Evolutionary conservation across 768 basidiomycete genomes (phyloP), one percentile per base, ranked within the genome.

Genomic region (Hypsizygus marmoreus): DNA sequence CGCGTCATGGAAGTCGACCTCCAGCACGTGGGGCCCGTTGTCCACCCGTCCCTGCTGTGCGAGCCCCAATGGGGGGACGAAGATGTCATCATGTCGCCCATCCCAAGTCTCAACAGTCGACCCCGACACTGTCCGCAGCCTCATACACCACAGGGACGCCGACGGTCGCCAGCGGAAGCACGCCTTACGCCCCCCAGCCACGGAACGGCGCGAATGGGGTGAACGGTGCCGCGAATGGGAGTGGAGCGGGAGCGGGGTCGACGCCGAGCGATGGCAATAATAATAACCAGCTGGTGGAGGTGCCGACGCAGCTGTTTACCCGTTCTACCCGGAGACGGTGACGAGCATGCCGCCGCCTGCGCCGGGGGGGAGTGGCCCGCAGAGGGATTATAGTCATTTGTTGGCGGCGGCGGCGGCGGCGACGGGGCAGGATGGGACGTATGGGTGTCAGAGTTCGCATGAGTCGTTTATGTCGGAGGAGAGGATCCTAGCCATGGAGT

Each of bases 1-100:
- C 81, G 82, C 43, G 86, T 91, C 17, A 84, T 92, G 71, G 78
- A 76, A 17, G 82, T 86, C 37, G 78, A 86, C 60, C 71, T 91
- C n/a, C 79, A 79, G 54, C 72, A 77, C 25, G 77, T 86, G 33
- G 73, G 74, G 16, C 78, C 72, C 2, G 61, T 69, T 2, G 61
- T 57, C n/a, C 63, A 66, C 31, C 72, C 75, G 8, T 65, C 76
- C 28, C 71, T 82, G 3, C 58, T 80, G 32, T 62, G 69, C 22
- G 82, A 84, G 55, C 71, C 70, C 7, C 72, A 77, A 25, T 82
- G 81, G 81, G 76, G 76, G 28, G 75, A 76, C n/a, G 71, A 71
- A 7, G n/a, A n/a, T 35, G 58, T 61, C 9, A 32, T 53, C 23
- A 40, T 60, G 36, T 69, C 70, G 1, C 73, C 70, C 6, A 45